Conservation (phyloP, 208 protist species). For the Crithidia expoeki region DNA sequence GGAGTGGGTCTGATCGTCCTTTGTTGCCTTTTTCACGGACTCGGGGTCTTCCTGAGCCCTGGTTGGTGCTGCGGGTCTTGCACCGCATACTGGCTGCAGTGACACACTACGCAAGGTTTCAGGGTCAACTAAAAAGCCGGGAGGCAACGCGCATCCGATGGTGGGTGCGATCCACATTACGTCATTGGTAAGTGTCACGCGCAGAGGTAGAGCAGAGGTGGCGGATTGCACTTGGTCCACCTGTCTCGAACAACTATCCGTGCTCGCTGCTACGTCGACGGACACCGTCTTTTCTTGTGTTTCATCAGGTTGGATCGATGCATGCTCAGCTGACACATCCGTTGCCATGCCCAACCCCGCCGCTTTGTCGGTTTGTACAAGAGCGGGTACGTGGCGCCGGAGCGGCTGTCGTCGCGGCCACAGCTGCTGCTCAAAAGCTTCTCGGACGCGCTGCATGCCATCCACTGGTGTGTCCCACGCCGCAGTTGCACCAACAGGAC, state of each 20-base stretch:
- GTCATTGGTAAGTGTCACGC: slow-evolving; percentile 4
- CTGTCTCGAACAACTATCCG: background rate
- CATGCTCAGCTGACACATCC: no score
- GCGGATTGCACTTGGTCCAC: no score
- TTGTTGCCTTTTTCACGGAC: no score
- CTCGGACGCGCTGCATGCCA: slow-evolving; percentile 38
- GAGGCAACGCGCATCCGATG: slow-evolving; percentile 53
- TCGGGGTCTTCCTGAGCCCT: no score
- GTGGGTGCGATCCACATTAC: background rate
- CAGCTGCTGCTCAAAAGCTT: slow-evolving; percentile 63
- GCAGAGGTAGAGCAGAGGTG: no score
- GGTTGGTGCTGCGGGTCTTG: background rate
- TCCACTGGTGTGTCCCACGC: slow-evolving; percentile 13
- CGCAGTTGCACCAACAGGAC: background rate
- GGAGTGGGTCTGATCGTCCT: no score
- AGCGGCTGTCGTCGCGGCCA: slow-evolving; percentile 44
- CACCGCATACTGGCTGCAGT: slow-evolving; percentile 33
- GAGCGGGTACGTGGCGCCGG: background rate
- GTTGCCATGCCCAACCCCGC: no score
- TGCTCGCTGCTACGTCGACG: background rate
- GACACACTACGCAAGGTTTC: slow-evolving; percentile 49
- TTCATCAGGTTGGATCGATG: background rate
- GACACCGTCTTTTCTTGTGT: background rate
- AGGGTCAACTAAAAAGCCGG: slow-evolving; percentile 63
- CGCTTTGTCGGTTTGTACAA: no score